Percentiles rank a stretch among this genome's conserved stretches.
Conservation (phyloP, 2,329 filamentous ascomycete genomes). For the Trichoderma sp. region DNA sequence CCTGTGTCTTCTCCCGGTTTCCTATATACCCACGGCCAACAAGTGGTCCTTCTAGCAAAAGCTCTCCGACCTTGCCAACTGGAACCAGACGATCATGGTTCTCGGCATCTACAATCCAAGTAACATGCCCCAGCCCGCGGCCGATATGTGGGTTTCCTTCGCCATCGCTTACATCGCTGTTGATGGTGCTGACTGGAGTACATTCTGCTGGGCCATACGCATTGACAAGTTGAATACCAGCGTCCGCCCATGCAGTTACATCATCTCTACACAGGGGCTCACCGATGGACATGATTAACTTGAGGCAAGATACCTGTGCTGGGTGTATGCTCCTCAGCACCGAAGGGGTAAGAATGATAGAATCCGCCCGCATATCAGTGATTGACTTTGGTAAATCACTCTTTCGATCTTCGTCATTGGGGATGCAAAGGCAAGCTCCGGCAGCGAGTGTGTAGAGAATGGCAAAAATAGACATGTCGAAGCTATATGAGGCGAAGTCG, state of each 20-base stretch:
- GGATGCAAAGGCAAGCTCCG: constrained; percentile 44
- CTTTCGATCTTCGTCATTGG: too few species aligned
- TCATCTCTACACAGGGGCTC: constrained; percentile 47
- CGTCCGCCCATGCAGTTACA: constrained; percentile 51
- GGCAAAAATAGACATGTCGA: constrained; percentile 29
- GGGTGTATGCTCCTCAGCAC: background rate
- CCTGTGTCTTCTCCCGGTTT: constrained; percentile 53
- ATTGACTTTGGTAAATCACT: too few species aligned
- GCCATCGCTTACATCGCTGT: constrained; percentile 39
- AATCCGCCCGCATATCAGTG: too few species aligned
- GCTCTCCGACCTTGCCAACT: constrained; percentile 49
- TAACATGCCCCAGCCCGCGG: constrained; percentile 13
- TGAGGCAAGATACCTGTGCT: background rate
- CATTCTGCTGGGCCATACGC: constrained; percentile 27
- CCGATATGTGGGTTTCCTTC: background rate
- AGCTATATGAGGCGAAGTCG: constrained; percentile 31
- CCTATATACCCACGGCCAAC: constrained; percentile 60
- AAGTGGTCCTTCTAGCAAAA: constrained; percentile 53
- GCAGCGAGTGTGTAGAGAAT: constrained; percentile 24
- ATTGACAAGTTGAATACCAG: constrained; percentile 47
- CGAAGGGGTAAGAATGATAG: constrained; percentile 32
- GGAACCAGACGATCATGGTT: constrained; percentile 46
- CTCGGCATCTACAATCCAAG: constrained; percentile 48
- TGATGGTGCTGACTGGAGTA: constrained; percentile 30
- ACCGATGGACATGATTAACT: constrained; percentile 46